Conservation (phyloP, 2,329 filamentous ascomycete species). For the Pseudocercospora macadamiae region DNA sequence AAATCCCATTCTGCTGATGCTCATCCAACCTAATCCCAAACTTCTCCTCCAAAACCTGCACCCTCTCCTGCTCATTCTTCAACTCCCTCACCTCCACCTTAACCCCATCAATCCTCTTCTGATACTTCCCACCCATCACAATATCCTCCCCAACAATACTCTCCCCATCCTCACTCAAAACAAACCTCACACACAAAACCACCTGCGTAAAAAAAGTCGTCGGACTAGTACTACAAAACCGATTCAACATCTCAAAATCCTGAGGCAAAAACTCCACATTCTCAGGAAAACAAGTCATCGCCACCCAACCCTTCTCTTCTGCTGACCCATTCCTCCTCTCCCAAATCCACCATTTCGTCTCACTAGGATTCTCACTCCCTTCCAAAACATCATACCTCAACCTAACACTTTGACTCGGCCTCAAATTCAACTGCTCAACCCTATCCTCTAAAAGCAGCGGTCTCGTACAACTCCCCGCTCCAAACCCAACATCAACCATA, state of each 20-base stretch:
- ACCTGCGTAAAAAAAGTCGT: slow-evolving; percentile 58
- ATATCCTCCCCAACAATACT: slow-evolving; percentile 42
- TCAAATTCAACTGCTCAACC: slow-evolving; percentile 32
- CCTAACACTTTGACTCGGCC: slow-evolving; percentile 16
- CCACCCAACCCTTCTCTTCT: slow-evolving; percentile 52
- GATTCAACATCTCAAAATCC: slow-evolving; percentile 66
- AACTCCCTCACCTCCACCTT: slow-evolving; percentile 46
- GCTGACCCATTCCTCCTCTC: slow-evolving; percentile 38
- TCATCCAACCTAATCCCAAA: slow-evolving; percentile 48
- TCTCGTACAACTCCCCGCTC: slow-evolving; percentile 61
- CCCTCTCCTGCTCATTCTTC: slow-evolving; percentile 45
- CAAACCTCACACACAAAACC: slow-evolving; percentile 58
- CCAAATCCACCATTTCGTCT: slow-evolving; percentile 48
- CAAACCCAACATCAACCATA: slow-evolving; percentile 67
- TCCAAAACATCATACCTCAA: slow-evolving; percentile 24
- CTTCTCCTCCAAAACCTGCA: slow-evolving; percentile 46
- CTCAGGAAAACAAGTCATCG: slow-evolving; percentile 67
- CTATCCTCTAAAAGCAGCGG: slow-evolving; percentile 60
- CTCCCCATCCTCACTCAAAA: slow-evolving; percentile 46
- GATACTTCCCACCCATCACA: slow-evolving; percentile 48
- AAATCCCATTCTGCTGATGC: slow-evolving; percentile 44
- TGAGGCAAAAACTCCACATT: slow-evolving; percentile 60
- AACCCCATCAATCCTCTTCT: slow-evolving; percentile 48
- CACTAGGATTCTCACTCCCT: slow-evolving; percentile 27
- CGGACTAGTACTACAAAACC: slow-evolving; percentile 53